Evolutionary conservation across 2,329 filamentous ascomycete species (phyloP).

Genomic region (Penicillium sp.): DNA sequence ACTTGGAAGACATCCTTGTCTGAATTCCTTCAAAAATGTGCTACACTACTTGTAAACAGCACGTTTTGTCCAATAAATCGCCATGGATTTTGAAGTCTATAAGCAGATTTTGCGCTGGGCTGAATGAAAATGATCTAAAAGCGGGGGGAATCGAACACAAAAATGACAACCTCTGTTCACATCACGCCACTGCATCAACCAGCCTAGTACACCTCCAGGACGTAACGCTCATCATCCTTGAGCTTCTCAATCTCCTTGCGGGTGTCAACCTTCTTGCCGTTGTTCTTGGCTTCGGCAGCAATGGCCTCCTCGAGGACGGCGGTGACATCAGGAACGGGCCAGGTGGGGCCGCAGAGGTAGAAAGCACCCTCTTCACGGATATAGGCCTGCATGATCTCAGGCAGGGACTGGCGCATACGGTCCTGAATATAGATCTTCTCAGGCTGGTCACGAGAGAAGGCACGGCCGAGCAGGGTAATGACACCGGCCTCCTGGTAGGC

Average conservation of each 20-base stretch:
- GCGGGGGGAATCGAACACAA: constrained; percentile 15
- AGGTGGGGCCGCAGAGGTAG: constrained; percentile 96
- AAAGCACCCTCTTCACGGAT: constrained; percentile 84
- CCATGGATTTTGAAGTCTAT: constrained; percentile 18
- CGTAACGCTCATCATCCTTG: constrained; percentile 92
- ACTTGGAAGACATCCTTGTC: background rate
- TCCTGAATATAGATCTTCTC: constrained; percentile 99
- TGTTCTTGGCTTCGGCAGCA: constrained; percentile 63
- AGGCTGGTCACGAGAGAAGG: constrained; percentile 94
- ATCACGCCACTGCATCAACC: constrained; percentile 3
- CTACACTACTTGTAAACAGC: background rate
- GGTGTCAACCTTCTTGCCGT: constrained; percentile 72
- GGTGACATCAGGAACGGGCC: constrained; percentile 96
- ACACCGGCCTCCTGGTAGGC: constrained; percentile 93
- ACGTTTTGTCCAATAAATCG: background rate
- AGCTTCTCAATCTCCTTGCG: constrained; percentile 92
- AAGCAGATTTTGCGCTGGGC: constrained; percentile 17
- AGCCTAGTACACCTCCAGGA: constrained; percentile 86
- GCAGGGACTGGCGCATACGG: constrained; percentile 83
- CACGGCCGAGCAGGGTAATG: constrained; percentile 86
- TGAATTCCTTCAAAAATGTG: too few species aligned
- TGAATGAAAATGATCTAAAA: constrained; percentile 18
- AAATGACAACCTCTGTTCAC: constrained; percentile 17
- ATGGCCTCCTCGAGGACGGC: constrained; percentile 92
- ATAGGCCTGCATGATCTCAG: constrained; percentile 79